These are phyloP conservation scores for Kazachstania martiniae DNA, from an alignment of 805 yeast species.

Conservation along the genomic window DNA sequence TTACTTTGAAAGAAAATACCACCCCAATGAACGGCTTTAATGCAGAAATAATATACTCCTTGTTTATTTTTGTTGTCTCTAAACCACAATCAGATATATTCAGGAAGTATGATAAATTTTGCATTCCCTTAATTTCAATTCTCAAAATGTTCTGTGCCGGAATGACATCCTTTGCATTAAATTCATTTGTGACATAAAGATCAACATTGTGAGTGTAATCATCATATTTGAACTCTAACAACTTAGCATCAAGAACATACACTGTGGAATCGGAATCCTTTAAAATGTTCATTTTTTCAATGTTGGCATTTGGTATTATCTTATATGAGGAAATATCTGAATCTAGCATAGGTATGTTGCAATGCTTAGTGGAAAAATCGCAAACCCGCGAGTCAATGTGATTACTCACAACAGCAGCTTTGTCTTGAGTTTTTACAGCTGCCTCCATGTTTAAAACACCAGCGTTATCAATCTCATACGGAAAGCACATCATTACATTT, in stretches of 20 bases:
- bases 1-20: too few species aligned
- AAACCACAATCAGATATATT: background rate
- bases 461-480: too few species aligned
- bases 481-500: too few species aligned
- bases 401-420: too few species aligned
- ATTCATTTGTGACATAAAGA: conserved; percentile 2
- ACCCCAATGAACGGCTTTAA: too few species aligned
- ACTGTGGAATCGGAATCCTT: background rate
- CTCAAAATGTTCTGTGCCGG: conserved; percentile 10
- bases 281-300: background rate
- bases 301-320: background rate
- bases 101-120: conserved; percentile 10
- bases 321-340: background rate
- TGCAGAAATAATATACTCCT: too few species aligned
- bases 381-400: too few species aligned
- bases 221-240: background rate
- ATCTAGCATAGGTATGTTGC: background rate
- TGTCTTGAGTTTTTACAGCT: too few species aligned
- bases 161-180: conserved; percentile 6
- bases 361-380: too few species aligned
- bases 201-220: background rate
- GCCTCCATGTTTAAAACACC: too few species aligned
- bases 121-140: conserved; percentile 9
- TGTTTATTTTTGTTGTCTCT: too few species aligned
- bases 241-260: background rate